phyloP scores from a whole-genome alignment of 306 rosid species.

The Malus sylvestris region DNA sequence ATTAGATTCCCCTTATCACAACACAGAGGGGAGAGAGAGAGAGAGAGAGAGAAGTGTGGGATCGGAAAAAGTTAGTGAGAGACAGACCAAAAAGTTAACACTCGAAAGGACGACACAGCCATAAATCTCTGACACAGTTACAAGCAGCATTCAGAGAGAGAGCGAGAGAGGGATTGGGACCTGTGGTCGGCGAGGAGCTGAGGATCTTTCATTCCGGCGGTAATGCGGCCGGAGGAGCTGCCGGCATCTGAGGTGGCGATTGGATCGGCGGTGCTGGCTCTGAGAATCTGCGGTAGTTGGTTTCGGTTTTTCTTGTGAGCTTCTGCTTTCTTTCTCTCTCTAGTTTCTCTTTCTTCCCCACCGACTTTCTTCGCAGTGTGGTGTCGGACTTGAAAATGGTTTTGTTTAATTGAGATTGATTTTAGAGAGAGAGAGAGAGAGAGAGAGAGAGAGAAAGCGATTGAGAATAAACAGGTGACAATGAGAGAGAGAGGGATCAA shows the following conservation, averaged over 20 bases:
- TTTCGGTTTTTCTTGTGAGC: background rate
- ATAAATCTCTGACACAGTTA: conserved; percentile 7
- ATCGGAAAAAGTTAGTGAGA: conserved; percentile 21
- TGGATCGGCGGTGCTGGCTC: conserved; percentile 5
- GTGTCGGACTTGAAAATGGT: conserved; percentile 35
- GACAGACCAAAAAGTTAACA: background rate
- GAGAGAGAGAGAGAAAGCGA: background rate
- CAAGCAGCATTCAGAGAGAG: conserved; percentile 3
- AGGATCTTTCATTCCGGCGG: conserved; percentile 18
- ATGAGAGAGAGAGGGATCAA: background rate
- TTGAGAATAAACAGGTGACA: background rate
- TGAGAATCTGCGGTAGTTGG: background rate
- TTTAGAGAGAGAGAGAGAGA: background rate
- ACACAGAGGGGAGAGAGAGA: conserved; percentile 6
- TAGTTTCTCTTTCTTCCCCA: conserved; percentile 7
- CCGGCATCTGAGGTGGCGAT: conserved; percentile 18
- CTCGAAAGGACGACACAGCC: conserved; percentile 7
- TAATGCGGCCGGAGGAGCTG: conserved; percentile 5
- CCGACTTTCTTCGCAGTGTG: conserved; percentile 27
- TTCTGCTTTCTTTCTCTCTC: background rate
- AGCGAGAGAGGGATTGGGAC: conserved; percentile 6
- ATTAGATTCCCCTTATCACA: conserved; percentile 27
- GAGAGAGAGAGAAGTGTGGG: conserved; percentile 14
- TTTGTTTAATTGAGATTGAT: conserved; percentile 26
- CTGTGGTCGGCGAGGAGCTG: conserved; percentile 15